Evolutionary conservation across 2,329 filamentous ascomycete genomes (phyloP).

Genomic region (Phialocephala sp.): DNA sequence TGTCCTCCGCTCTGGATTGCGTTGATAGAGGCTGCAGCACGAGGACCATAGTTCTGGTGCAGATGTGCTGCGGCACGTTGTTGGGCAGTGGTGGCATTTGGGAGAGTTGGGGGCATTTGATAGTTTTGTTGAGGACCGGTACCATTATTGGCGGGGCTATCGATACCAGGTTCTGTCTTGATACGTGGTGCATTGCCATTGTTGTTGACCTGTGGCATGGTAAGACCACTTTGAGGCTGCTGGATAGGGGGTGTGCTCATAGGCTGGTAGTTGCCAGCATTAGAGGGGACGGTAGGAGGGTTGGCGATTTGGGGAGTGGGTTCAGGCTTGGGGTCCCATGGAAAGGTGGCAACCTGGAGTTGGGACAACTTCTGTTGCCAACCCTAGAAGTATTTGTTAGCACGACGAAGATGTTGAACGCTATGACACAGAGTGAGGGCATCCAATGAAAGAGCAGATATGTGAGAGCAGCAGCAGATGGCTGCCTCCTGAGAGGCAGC

Average conservation of each 20-base stretch:
- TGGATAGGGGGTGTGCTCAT: constrained; percentile 34
- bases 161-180: constrained; percentile 52
- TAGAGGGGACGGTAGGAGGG: constrained; percentile 43
- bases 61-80: constrained; percentile 62
- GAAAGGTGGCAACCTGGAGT: constrained; percentile 85
- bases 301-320: constrained; percentile 51
- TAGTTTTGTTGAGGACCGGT: constrained; percentile 16
- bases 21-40: constrained; percentile 70
- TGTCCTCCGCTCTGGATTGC: constrained; percentile 54
- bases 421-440: constrained; percentile 22
- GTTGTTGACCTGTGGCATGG: constrained; percentile 33
- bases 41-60: constrained; percentile 63
- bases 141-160: constrained; percentile 20
- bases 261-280: constrained; percentile 40
- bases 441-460: constrained; percentile 12
- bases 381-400: constrained; percentile 60
- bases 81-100: constrained; percentile 51
- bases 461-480: neutral
- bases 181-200: constrained; percentile 41
- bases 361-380: constrained; percentile 93
- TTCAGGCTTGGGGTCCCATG: constrained; percentile 90
- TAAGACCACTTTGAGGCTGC: constrained; percentile 29
- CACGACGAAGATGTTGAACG: constrained; percentile 27
- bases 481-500: constrained; percentile 9
- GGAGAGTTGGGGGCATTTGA: constrained; percentile 26